Conservation (phyloP, 352 stramenopile species). For the Pythium aphanidermatum region DNA sequence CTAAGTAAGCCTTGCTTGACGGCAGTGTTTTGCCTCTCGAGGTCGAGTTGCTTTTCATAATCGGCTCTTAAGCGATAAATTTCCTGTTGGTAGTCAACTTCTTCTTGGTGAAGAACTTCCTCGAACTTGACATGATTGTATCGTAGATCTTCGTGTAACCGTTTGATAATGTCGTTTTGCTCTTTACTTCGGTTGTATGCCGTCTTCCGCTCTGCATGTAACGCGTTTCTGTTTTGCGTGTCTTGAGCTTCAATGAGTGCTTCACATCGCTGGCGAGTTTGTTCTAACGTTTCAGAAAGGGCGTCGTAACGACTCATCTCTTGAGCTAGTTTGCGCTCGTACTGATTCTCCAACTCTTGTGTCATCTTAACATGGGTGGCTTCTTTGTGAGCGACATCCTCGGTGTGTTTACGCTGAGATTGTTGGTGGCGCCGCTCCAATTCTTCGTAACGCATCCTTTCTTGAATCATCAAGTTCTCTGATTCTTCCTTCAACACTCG, state of each 20-base stretch:
- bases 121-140: slow-evolving; percentile 86
- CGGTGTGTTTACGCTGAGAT: slow-evolving; percentile 58
- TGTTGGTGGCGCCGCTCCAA: slow-evolving; percentile 67
- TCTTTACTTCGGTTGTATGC: slow-evolving; percentile 65
- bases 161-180: slow-evolving; percentile 81
- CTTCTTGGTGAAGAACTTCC: slow-evolving; percentile 74
- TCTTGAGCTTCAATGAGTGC: slow-evolving; percentile 81
- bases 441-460: slow-evolving; percentile 72
- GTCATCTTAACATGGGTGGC: slow-evolving; percentile 77
- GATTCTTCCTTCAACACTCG: slow-evolving; percentile 74
- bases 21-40: slow-evolving; percentile 70
- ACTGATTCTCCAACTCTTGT: slow-evolving; percentile 90
- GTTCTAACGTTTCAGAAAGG: slow-evolving; percentile 83
- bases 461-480: slow-evolving; percentile 69
- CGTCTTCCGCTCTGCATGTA: slow-evolving; percentile 62
- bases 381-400: slow-evolving; percentile 74
- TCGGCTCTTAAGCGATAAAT: slow-evolving; percentile 44
- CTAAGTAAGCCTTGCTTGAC: slow-evolving; percentile 77
- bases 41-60: slow-evolving; percentile 60
- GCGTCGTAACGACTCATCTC: slow-evolving; percentile 86
- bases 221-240: slow-evolving; percentile 43
- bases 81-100: slow-evolving; percentile 78
- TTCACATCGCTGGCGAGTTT: slow-evolving; percentile 86
- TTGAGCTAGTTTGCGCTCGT: slow-evolving; percentile 87
- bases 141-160: slow-evolving; percentile 75